A percentile compares a stretch with the other conserved stretches of the same genome.
Evolutionary conservation across 352 stramenopile species (phyloP).

Genomic region (Elongisporangium anandrum): DNA sequence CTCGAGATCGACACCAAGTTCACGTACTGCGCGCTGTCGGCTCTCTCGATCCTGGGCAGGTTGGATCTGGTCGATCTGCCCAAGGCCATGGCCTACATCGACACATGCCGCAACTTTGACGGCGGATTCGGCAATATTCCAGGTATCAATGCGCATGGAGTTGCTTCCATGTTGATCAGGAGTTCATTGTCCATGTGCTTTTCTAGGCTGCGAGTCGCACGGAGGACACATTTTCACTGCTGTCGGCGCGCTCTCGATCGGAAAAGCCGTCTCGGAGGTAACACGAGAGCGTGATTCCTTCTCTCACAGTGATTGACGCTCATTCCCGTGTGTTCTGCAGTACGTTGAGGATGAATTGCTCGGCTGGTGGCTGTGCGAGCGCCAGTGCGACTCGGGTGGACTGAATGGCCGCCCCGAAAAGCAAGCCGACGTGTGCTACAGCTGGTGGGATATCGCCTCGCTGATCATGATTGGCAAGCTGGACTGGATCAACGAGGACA

Average conservation of each 20-base stretch:
- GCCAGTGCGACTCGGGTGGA: constrained; percentile 94
- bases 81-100: constrained; percentile 91
- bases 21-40: constrained; percentile 97
- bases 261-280: constrained; percentile 48
- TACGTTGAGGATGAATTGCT: constrained; percentile 89
- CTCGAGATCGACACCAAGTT: constrained; percentile 99
- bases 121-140: constrained; percentile 89
- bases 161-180: not conserved
- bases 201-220: constrained; percentile 94
- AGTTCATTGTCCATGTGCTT: constrained; percentile 42
- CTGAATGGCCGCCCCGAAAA: constrained; percentile 98
- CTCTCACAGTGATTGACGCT: not conserved
- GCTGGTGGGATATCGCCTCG: constrained; percentile 98
- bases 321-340: constrained; percentile 12
- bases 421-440: constrained; percentile 99
- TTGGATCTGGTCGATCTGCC: constrained; percentile 87
- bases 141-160: constrained; percentile 11
- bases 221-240: constrained; percentile 98
- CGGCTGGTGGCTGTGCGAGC: constrained; percentile 96
- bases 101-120: constrained; percentile 97
- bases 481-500: constrained; percentile 94
- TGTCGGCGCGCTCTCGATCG: constrained; percentile 93
- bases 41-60: constrained; percentile 90
- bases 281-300: constrained; percentile 1
- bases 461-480: constrained; percentile 94